phyloP scores from a whole-genome alignment of 208 protist species.

The Crithidia fasciculata region DNA sequence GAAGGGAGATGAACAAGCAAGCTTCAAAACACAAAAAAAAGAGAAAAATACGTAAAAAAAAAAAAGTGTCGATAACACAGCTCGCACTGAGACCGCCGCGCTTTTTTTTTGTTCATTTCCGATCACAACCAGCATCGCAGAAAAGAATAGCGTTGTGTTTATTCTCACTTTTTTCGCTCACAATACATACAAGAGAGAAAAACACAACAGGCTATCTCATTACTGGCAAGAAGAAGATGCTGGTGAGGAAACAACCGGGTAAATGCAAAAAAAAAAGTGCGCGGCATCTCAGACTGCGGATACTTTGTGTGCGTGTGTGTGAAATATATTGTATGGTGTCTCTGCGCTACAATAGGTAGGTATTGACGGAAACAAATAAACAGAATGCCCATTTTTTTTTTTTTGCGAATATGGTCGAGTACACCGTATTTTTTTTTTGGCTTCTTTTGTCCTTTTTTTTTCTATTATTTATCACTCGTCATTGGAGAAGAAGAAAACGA shows the following conservation, averaged over 20 bases:
- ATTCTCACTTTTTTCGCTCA: background rate
- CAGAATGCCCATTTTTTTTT: no score
- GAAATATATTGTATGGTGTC: no score
- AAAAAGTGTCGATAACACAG: background rate
- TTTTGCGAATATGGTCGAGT: background rate
- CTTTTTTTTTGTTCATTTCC: no score
- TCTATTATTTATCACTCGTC: background rate
- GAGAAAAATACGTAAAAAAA: background rate
- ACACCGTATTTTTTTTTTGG: background rate
- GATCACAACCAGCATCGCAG: no score
- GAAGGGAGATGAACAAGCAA: background rate
- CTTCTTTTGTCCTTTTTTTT: conserved; percentile 5
- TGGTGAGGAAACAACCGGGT: background rate
- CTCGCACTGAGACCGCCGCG: background rate
- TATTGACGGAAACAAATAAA: background rate
- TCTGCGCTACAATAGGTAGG: background rate
- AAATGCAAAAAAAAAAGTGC: background rate
- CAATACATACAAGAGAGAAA: background rate
- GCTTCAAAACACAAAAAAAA: background rate
- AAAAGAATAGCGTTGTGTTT: no score
- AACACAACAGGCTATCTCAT: background rate
- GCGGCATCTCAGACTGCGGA: background rate
- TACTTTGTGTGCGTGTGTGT: background rate
- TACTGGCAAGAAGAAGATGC: background rate
- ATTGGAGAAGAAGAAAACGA: conserved; percentile 11